phyloP scores from a whole-genome alignment of 257 asterid species.

The Solanum pinnatisectum region DNA sequence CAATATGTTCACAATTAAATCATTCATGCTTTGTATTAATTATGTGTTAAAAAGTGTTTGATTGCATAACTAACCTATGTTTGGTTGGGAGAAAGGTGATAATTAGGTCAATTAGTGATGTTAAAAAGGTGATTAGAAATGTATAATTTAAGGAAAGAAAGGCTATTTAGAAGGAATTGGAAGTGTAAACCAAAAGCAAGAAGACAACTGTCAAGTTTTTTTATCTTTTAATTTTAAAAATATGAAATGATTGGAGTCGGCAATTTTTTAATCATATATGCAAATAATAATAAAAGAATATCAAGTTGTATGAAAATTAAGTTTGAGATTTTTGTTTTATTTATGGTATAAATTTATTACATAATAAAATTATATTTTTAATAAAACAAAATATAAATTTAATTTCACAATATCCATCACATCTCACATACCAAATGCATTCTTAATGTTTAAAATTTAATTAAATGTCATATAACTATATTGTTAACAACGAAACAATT shows the following conservation, averaged over 20 bases:
- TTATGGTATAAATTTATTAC: too few species aligned
- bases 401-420: too few species aligned
- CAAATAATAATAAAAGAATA: neutral
- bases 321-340: neutral
- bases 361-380: too few species aligned
- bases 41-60: neutral
- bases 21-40: neutral
- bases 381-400: too few species aligned
- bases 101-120: neutral
- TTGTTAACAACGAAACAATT: too few species aligned
- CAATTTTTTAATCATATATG: neutral
- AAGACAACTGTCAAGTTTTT: neutral
- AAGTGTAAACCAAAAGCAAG: slow-evolving; percentile 2
- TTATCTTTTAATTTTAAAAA: neutral
- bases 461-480: too few species aligned
- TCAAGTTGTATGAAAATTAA: too few species aligned
- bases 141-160: neutral
- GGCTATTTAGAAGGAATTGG: neutral
- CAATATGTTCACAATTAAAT: neutral
- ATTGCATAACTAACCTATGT: neutral
- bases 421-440: neutral
- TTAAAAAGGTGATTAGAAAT: neutral
- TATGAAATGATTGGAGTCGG: neutral
- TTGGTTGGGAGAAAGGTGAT: neutral
- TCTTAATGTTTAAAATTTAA: neutral